phyloP scores from a whole-genome alignment of 441 rosid species.

The Adansonia grandidieri region DNA sequence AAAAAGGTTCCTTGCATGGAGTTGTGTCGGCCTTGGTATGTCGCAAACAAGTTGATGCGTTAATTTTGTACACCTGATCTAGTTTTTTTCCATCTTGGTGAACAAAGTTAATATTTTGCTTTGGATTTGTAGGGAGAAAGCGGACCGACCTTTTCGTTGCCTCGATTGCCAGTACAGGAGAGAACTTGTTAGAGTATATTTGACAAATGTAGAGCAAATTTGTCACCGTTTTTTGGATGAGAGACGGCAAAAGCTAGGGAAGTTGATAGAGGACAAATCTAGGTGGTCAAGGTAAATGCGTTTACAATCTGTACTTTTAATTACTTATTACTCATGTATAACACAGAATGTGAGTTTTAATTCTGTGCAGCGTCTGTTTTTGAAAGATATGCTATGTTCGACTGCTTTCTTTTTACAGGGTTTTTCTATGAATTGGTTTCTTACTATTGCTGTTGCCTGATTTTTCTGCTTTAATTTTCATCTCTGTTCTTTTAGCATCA shows the following conservation, averaged over 20 bases:
- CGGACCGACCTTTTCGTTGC: slow-evolving; percentile 94
- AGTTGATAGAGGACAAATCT: slow-evolving; percentile 81
- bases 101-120: slow-evolving; percentile 13
- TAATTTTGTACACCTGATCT: not conserved
- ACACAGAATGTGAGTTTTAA: not conserved
- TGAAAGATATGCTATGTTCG: not conserved
- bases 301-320: not conserved
- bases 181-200: slow-evolving; percentile 94
- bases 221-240: slow-evolving; percentile 93
- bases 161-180: slow-evolving; percentile 90
- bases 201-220: slow-evolving; percentile 81
- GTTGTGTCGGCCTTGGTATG: not conserved
- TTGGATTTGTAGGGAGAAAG: slow-evolving; percentile 70
- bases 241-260: slow-evolving; percentile 74
- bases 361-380: not conserved
- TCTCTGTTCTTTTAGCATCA: slow-evolving; percentile 6
- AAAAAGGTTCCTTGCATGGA: slow-evolving; percentile 4
- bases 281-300: slow-evolving; percentile 84
- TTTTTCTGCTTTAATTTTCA: not conserved
- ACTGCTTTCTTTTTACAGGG: not conserved
- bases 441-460: not conserved
- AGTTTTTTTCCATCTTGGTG: not conserved
- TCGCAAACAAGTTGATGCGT: not conserved
- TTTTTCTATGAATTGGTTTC: slow-evolving; percentile 12
- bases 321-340: not conserved